Evolutionary conservation across 306 rosid species (phyloP).

Genomic region (Prunus padus): DNA sequence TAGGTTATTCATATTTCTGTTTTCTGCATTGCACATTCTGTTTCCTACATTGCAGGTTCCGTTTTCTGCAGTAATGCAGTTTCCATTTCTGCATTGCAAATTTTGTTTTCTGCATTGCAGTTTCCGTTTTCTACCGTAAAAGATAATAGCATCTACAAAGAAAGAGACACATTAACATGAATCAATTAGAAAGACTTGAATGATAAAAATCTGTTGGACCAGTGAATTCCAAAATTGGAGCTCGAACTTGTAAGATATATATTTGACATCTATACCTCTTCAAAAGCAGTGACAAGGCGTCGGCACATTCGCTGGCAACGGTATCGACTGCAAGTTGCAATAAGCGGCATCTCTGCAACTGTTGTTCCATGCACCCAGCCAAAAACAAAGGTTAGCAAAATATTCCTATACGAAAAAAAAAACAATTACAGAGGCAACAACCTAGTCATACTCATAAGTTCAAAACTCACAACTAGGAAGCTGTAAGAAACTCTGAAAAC

Average conservation of each 20-base stretch:
- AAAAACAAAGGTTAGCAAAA: conserved; percentile 18
- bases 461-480: not conserved
- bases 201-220: not conserved
- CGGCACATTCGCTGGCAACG: conserved; percentile 99
- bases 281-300: conserved; percentile 70
- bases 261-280: conserved; percentile 57
- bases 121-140: conserved; percentile 84
- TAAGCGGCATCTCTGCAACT: conserved; percentile 95
- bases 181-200: conserved; percentile 12
- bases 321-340: conserved; percentile 87
- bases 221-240: not conserved
- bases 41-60: too few relatives aligned
- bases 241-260: not conserved
- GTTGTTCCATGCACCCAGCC: conserved; percentile 85
- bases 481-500: not conserved
- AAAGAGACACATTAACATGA: conserved; percentile 24
- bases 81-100: too few relatives aligned
- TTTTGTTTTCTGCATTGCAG: too few relatives aligned
- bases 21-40: too few relatives aligned
- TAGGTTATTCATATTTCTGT: too few relatives aligned
- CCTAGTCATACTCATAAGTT: not conserved
- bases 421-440: not conserved
- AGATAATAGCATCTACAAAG: conserved; percentile 66
- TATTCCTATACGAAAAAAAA: not conserved
- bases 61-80: too few relatives aligned